phyloP scores from a whole-genome alignment of 805 yeast species.

The Candida yuanshanica region DNA sequence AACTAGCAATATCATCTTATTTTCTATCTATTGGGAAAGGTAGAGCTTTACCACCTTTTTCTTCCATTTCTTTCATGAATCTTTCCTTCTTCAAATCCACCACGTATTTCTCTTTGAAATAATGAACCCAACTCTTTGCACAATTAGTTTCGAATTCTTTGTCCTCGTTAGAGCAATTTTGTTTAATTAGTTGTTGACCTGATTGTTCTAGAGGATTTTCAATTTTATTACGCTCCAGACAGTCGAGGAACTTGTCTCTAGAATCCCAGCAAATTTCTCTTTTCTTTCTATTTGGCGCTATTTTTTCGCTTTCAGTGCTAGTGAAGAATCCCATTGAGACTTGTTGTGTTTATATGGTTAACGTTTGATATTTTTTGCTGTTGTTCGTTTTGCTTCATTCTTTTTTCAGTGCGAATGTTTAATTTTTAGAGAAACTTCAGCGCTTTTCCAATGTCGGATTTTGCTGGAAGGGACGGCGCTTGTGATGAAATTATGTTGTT shows the following conservation, averaged over 20 bases:
- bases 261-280: conserved; percentile 87
- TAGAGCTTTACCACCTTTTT: conserved; percentile 43
- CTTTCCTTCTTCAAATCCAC: conserved; percentile 66
- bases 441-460: too few species aligned
- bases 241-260: conserved; percentile 70
- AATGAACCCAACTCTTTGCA: conserved; percentile 81
- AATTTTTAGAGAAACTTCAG: too few species aligned
- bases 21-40: conserved; percentile 22
- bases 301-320: conserved; percentile 24
- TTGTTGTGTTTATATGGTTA: neutral
- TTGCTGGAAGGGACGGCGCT: too few species aligned
- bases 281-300: conserved; percentile 57
- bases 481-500: too few species aligned
- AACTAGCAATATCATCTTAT: too few species aligned
- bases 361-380: neutral
- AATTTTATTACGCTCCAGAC: conserved; percentile 64
- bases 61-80: conserved; percentile 65
- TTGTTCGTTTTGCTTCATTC: neutral
- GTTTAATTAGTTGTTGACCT: conserved; percentile 39
- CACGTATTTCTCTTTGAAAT: conserved; percentile 85
- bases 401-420: too few species aligned
- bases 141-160: conserved; percentile 66
- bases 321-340: conserved; percentile 53
- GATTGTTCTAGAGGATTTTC: conserved; percentile 63
- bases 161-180: conserved; percentile 53